Evolutionary conservation across 2,329 filamentous ascomycete genomes (phyloP), one percentile per base, ranked within the genome.

Genomic region (Chaetomium globosum): DNA sequence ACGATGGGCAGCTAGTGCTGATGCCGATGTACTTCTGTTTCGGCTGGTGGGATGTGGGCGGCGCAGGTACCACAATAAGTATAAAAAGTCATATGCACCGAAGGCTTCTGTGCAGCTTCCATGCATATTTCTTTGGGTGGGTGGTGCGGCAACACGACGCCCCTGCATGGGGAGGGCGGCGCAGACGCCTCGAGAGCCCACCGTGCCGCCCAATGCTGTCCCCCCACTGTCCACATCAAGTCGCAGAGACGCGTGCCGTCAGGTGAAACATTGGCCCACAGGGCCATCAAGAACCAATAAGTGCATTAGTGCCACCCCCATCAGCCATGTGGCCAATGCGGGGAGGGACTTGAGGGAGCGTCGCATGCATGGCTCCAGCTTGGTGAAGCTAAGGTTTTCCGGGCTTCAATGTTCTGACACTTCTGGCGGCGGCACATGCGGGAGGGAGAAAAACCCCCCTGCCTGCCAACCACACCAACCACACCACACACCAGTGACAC

Each of bases 41-140:
- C 53, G 10, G 21, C 9, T 1, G 51, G 30, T 12, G 33, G 49
- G 13, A 5, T 6, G 55, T n/a, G 21, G 19, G 55, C 21, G 52
- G 52, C 23, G 19, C 48, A 57, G 54, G 65, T 68, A 65, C 57
- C 67, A 43, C 33, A 5, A 46, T 68, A 69, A 67, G 67, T 69
- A 67, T 69, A 69, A 69, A 69, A 69, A 69, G 63, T 65, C 62
- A 7, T 16, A 61, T 65, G 63, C 54, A 65, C 51, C 19, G 31
- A 36, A 57, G 54, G 58, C 59, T 67, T 67, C 62, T 61, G 59
- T 54, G 63, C 59, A 63, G 55, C 59, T 66, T 68, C 57, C 54
- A 49, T 63, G 64, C 62, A 58, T 63, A 33, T 48, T 51, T 26
- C 52, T 13, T 3, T 54, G 54, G 54, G 43, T 23, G n/a, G 31